A percentile compares a stretch with the other conserved stretches of the same genome.
phyloP scores from a whole-genome alignment of 1,284 basidiomycete genomes.

The Cryptococcus sp. region DNA sequence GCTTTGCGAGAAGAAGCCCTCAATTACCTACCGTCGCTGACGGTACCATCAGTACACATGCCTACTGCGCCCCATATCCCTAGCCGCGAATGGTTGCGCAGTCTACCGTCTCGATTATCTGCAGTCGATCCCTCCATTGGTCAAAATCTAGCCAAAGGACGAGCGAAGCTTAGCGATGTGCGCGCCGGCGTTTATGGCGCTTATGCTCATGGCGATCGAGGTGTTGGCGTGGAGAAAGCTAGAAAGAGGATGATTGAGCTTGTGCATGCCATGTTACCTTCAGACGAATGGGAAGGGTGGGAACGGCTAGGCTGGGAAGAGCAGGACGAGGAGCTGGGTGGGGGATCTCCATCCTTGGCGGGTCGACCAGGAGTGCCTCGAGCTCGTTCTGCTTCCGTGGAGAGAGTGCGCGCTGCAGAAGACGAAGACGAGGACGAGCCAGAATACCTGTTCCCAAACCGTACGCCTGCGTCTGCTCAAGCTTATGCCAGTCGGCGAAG shows the following conservation, averaged over 20 bases:
- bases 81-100: slow-evolving; percentile 40
- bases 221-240: slow-evolving; percentile 32
- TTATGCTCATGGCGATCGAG: too few relatives aligned
- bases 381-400: slow-evolving; percentile 10
- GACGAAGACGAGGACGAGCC: slow-evolving; percentile 45
- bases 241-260: slow-evolving; percentile 43
- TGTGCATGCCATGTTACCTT: slow-evolving; percentile 46
- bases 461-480: slow-evolving; percentile 49
- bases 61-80: slow-evolving; percentile 15
- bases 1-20: slow-evolving; percentile 46
- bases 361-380: slow-evolving; percentile 13
- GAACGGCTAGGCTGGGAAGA: slow-evolving; percentile 52
- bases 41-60: slow-evolving; percentile 8
- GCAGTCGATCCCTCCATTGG: slow-evolving; percentile 34
- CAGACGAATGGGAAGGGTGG: slow-evolving; percentile 54
- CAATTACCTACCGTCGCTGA: slow-evolving; percentile 33
- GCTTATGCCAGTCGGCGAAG: slow-evolving; percentile 31
- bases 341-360: slow-evolving; percentile 23
- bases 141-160: slow-evolving; percentile 1
- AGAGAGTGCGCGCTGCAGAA: slow-evolving; percentile 5
- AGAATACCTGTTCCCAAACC: slow-evolving; percentile 55
- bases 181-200: neutral
- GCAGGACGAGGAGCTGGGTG: slow-evolving; percentile 29
- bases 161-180: neutral
- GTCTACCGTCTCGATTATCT: slow-evolving; percentile 36